Base-by-base conservation (phyloP, 2,329 filamentous ascomycete species). In the Penicillium sp. region DNA sequence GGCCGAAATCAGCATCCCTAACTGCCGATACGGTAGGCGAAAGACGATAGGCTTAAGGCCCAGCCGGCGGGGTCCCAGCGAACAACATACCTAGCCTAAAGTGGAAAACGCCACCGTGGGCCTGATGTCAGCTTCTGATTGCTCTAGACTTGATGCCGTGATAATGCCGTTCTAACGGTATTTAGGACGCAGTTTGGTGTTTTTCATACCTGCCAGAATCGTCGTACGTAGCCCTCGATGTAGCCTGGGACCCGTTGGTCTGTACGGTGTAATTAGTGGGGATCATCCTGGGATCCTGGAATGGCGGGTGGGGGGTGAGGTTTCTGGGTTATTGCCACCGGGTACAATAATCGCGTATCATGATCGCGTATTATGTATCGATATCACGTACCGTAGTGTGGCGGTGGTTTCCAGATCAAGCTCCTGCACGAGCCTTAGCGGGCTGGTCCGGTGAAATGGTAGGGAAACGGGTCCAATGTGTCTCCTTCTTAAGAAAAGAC, bases 351-450 rank as follows among this genome's bases (percentile, higher is more conserved):
- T 4, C 27, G 2, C 11, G 28, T 14, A 14, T 13, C 28, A 13
- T 13, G 16, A n/a, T 35, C n/a, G 8, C n/a, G 8, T 9, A 14
- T 30, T 11, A 16, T 35, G 33, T 10, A 35, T 35, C 16, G 11
- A 38, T 38, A 8, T 38, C 35, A 38, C 35, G 56, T 86, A 96
- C 92, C 92, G 70, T 88, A 96, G 69, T 96, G 89, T 61, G 94
- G 94, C 55, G 94, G 94, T 50, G 94, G 92, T 72, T 97, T 99
- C 92, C 92, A 99, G 64, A 99, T 96, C 69, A 99, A 76, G 71
- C 91, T 96, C 75, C 92, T 94, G 46, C 22, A 42, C 4, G 25
- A 14, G n/a, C 28, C 18, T 62, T 16, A 54, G 41, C 14, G 8
- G 39, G 27, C 43, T 42, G 13, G 4, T 44, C n/a, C 39, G 22